Evolutionary conservation across 1,284 basidiomycete species (phyloP), one percentile per base, ranked within the genome.

Genomic region (Anthracocystis panici-leucophaei): DNA sequence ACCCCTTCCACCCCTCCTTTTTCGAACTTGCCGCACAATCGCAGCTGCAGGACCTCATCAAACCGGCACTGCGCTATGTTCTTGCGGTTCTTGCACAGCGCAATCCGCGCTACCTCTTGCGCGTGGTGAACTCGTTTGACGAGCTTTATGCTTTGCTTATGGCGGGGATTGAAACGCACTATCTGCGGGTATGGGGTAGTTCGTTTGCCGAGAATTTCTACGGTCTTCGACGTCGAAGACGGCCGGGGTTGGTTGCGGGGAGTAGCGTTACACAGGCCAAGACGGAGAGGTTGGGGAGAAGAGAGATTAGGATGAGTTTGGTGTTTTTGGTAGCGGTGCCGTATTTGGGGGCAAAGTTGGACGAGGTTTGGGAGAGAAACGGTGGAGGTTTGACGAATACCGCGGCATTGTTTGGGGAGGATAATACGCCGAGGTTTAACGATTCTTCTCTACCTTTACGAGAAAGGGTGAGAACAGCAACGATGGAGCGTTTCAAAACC

Each of bases 11-110:
- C 65, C 97, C 97, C 0, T 95, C 94, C 11, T 88, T 99, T 49
- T 99, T 98, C 82, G 97, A 99, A 86, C 90, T 99, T 5, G 89
- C 97, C 27, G 95, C 95, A 0, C 94, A 98, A 85, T 95, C 97
- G 74, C 96, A 99, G 85, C 90, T 99, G 23, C 88, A 92, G 67
- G 93, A 95, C 78, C 89, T 98, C 1, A 89, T 99, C 23, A 95
- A 97, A 79, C 97, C 97, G 8, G 95, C 96, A 14, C 87, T 97
- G 79, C 94, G 96, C 85, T 99, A 99, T 87, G 91, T 97, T 59
- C 87, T 99, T 48, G 93, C 77, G 1, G 93, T 98, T 52, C 93
- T 98, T 78, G 95, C 97, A 1, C 95, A 98, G 87, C 89, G 92
- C 63, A 92, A 98, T 85, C 97, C 97, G 7, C 90, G 97, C 57